A percentile compares a stretch with the other conserved stretches of the same genome.
Evolutionary conservation across 129 eudicot species (phyloP).

Genomic region (Pittosporum tobira): DNA sequence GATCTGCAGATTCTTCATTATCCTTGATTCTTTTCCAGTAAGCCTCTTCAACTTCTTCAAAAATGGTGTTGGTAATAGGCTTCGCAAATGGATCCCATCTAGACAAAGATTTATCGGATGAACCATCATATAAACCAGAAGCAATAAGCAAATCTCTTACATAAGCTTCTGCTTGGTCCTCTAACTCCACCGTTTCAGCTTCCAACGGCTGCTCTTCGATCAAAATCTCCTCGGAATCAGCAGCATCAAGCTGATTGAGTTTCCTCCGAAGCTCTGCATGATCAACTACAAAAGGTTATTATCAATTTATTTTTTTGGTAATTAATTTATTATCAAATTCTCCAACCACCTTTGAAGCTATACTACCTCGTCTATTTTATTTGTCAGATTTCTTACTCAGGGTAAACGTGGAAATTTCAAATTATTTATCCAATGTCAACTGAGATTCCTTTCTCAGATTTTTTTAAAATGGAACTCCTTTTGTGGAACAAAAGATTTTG

Average conservation of each 20-base stretch:
- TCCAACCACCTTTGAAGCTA: slow-evolving; percentile 2
- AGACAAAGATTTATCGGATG: slow-evolving; percentile 42
- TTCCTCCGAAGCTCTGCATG: slow-evolving; percentile 70
- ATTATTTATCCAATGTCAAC: not conserved
- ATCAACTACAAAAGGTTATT: slow-evolving; percentile 3
- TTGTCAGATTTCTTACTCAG: not conserved
- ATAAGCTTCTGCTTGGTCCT: slow-evolving; percentile 71
- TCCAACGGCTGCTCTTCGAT: slow-evolving; percentile 45
- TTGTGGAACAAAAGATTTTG: no score
- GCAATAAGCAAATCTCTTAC: slow-evolving; percentile 69
- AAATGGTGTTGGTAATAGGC: slow-evolving; percentile 51
- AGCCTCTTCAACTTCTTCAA: slow-evolving; percentile 66
- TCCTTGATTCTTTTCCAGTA: slow-evolving; percentile 28
- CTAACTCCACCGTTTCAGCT: slow-evolving; percentile 44
- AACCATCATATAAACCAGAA: slow-evolving; percentile 63
- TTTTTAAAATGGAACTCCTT: no score
- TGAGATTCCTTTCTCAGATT: no score
- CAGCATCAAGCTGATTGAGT: slow-evolving; percentile 61
- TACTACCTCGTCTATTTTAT: not conserved
- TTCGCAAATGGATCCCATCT: slow-evolving; percentile 71
- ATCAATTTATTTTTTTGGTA: slow-evolving; percentile 11
- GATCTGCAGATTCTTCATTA: slow-evolving; percentile 16
- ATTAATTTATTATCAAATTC: no score
- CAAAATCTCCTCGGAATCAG: slow-evolving; percentile 34
- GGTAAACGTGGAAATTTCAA: not conserved